Conservation (phyloP, 2,329 filamentous ascomycete genomes). For the Fusarium nygamai region DNA sequence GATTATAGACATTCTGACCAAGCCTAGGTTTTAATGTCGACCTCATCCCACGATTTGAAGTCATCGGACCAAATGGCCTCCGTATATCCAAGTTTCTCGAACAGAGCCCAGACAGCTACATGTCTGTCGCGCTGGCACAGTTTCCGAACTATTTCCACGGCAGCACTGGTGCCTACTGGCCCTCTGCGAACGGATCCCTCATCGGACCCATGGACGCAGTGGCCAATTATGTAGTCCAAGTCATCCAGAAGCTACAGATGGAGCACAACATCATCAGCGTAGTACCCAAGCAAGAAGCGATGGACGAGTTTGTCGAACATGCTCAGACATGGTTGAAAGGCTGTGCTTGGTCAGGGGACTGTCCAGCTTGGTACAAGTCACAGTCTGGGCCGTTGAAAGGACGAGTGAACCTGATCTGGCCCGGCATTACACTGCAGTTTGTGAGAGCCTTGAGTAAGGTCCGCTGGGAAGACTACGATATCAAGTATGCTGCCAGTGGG, state of each 20-base stretch:
- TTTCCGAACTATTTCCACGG: background rate
- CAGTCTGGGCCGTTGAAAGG: background rate
- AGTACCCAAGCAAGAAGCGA: background rate
- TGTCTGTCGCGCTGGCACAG: background rate
- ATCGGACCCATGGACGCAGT: background rate
- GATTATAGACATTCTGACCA: rapidly evolving
- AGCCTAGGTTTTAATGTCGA: background rate
- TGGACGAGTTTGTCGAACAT: background rate
- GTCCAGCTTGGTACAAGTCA: background rate
- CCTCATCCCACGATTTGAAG: background rate
- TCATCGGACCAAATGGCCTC: background rate
- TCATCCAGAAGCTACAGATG: background rate
- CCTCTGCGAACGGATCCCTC: background rate
- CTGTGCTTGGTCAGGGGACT: background rate
- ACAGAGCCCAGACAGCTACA: background rate
- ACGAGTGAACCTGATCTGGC: background rate
- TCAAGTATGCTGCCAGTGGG: background rate
- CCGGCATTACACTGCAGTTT: background rate
- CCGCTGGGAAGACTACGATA: background rate
- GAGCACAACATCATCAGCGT: background rate
- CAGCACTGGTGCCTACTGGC: background rate
- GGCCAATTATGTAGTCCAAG: background rate
- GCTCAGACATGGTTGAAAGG: background rate
- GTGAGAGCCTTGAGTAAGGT: background rate
- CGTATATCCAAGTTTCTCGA: background rate